Conservation (phyloP, 495 filamentous ascomycete genomes). For the Talaromyces wortmannii region DNA sequence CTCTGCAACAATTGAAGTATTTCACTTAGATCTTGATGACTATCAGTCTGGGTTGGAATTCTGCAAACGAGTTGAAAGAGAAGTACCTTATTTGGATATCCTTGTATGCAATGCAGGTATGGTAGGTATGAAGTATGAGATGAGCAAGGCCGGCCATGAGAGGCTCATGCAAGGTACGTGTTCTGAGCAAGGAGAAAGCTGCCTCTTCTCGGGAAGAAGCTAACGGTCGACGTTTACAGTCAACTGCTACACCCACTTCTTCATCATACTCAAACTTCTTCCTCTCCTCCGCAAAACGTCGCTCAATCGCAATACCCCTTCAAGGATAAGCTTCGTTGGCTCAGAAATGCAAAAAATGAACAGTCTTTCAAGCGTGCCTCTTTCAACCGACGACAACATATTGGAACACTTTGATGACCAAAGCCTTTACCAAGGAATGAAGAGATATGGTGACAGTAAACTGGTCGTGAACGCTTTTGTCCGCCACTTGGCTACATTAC, state of each 20-base stretch:
- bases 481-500: slow-evolving; percentile 8
- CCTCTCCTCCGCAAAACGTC: slow-evolving; percentile 14
- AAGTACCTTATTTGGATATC: slow-evolving; percentile 12
- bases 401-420: slow-evolving; percentile 12
- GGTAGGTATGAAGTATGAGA: slow-evolving; percentile 6
- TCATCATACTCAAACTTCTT: slow-evolving; percentile 18
- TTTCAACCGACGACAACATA: slow-evolving; percentile 5
- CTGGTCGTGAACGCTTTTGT: slow-evolving; percentile 18
- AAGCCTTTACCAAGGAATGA: background rate
- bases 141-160: slow-evolving; percentile 16
- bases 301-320: slow-evolving; percentile 6
- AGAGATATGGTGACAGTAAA: slow-evolving; percentile 18
- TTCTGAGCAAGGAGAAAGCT: background rate
- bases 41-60: slow-evolving; percentile 11
- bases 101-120: slow-evolving; percentile 14
- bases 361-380: slow-evolving; percentile 6
- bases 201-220: background rate
- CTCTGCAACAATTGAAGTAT: slow-evolving; percentile 6
- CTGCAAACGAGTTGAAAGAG: slow-evolving; percentile 4
- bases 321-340: slow-evolving; percentile 16
- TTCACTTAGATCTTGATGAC: slow-evolving; percentile 13
- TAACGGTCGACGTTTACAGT: slow-evolving; percentile 8
- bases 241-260: slow-evolving; percentile 22
- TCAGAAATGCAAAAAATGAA: slow-evolving; percentile 12
- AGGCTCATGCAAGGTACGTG: slow-evolving; percentile 15